Evolutionary conservation across 495 filamentous ascomycete genomes (phyloP).

Genomic region (Tuber indicum): DNA sequence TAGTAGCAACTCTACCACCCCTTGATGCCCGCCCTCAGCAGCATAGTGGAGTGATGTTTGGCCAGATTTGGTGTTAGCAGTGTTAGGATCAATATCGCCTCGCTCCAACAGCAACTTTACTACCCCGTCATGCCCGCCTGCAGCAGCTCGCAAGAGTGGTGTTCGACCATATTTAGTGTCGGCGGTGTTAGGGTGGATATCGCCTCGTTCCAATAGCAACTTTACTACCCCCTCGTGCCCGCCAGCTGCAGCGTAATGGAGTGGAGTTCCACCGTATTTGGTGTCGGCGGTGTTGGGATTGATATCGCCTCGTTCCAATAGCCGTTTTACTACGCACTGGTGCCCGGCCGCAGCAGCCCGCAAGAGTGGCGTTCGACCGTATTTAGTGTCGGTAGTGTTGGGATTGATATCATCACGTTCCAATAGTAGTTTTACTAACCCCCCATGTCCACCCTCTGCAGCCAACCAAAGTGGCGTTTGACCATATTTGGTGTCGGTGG

Average conservation of each 20-base stretch:
- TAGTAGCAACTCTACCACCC: too few species aligned
- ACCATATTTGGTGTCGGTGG: not conserved
- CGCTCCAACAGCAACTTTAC: too few species aligned
- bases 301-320: not conserved
- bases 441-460: not conserved
- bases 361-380: conserved; percentile 39
- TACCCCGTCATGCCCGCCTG: too few species aligned
- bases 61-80: not conserved
- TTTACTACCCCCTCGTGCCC: not conserved
- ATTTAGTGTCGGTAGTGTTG: not conserved
- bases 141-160: too few species aligned
- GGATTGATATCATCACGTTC: not conserved
- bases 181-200: too few species aligned
- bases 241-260: not conserved
- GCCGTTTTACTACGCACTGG: conserved; percentile 42
- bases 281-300: not conserved
- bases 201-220: not conserved
- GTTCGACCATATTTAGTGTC: too few species aligned
- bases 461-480: not conserved
- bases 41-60: not conserved
- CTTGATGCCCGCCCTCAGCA: not conserved
- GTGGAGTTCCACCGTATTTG: not conserved
- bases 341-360: conserved; percentile 43
- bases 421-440: not conserved
- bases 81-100: not conserved